These are phyloP conservation scores for Margaritispora aquatica DNA, from an alignment of 495 filamentous ascomycete genomes.

Conservation along the genomic window DNA sequence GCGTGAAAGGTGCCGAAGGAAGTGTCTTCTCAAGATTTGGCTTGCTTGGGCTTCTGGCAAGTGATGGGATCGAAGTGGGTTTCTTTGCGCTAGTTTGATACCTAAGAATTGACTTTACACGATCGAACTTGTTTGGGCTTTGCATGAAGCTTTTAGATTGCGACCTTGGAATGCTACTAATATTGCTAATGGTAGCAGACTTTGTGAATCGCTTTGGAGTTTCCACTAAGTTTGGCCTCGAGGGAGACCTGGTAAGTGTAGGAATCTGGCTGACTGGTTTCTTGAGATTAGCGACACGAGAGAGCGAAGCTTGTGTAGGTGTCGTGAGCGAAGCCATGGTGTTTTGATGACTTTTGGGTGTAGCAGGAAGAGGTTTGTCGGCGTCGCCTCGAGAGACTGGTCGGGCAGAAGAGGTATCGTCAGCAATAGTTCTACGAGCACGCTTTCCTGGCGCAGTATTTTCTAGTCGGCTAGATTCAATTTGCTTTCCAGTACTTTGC, in stretches of 20 bases:
- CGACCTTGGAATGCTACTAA: constrained; percentile 13
- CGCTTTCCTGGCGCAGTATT: constrained; percentile 25
- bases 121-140: constrained; percentile 34
- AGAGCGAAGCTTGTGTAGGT: constrained; percentile 73
- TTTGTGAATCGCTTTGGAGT: constrained; percentile 20
- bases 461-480: constrained; percentile 23
- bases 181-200: constrained; percentile 33
- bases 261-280: constrained; percentile 32
- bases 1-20: constrained; percentile 40
- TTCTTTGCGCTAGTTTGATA: constrained; percentile 33
- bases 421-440: constrained; percentile 33
- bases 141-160: constrained; percentile 10
- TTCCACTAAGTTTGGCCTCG: constrained; percentile 13
- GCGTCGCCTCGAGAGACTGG: constrained; percentile 34
- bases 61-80: constrained; percentile 21
- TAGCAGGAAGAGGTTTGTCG: constrained; percentile 30
- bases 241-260: constrained; percentile 25
- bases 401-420: constrained; percentile 38
- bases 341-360: constrained; percentile 27
- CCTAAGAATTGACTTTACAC: constrained; percentile 43
- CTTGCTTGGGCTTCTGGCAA: constrained; percentile 38
- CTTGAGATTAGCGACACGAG: constrained; percentile 57
- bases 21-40: constrained; percentile 36
- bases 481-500: constrained; percentile 13
- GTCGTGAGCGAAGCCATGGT: constrained; percentile 53